These are phyloP conservation scores for Sporisorium sorghi DNA, from an alignment of 1,284 basidiomycete genomes.

Conservation along the genomic window DNA sequence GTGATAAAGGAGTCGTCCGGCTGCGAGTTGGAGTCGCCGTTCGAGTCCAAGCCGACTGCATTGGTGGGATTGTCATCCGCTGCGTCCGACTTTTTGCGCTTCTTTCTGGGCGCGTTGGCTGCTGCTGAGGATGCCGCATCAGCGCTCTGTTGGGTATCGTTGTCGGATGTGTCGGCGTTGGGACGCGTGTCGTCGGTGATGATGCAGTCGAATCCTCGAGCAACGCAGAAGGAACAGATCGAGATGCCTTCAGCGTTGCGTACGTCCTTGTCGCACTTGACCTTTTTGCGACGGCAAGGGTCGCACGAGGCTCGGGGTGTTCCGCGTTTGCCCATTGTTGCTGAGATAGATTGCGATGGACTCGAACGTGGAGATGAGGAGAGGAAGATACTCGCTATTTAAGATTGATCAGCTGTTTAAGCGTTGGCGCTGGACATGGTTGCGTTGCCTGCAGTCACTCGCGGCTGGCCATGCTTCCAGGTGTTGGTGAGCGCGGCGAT, in stretches of 20 bases:
- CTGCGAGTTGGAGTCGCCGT: not conserved
- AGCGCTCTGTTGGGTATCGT: not conserved
- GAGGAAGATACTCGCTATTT: not conserved
- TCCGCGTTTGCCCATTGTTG: conserved; percentile 47
- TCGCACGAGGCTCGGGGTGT: conserved; percentile 51
- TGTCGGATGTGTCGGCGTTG: conserved; percentile 20
- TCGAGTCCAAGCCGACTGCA: not conserved
- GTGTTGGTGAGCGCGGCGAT: not conserved
- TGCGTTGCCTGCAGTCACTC: not conserved
- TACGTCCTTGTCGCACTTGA: conserved; percentile 51
- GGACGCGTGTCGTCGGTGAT: conserved; percentile 40
- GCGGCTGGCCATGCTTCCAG: not conserved
- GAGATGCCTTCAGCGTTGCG: conserved; percentile 44
- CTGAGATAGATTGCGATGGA: not conserved
- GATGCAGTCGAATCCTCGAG: conserved; percentile 39
- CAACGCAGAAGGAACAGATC: conserved; percentile 40
- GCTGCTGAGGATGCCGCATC: conserved; percentile 2
- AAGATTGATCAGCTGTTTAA: not conserved
- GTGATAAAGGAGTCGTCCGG: conserved; percentile 16
- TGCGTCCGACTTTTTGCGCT: conserved; percentile 27
- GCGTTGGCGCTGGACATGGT: conserved; percentile 1
- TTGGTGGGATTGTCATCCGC: not conserved
- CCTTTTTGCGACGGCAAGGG: conserved; percentile 51
- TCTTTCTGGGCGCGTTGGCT: conserved; percentile 16
- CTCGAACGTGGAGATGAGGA: not conserved